These are phyloP conservation scores for Nothopassalora personata DNA, from an alignment of 2,329 filamentous ascomycete species.

Conservation along the genomic window DNA sequence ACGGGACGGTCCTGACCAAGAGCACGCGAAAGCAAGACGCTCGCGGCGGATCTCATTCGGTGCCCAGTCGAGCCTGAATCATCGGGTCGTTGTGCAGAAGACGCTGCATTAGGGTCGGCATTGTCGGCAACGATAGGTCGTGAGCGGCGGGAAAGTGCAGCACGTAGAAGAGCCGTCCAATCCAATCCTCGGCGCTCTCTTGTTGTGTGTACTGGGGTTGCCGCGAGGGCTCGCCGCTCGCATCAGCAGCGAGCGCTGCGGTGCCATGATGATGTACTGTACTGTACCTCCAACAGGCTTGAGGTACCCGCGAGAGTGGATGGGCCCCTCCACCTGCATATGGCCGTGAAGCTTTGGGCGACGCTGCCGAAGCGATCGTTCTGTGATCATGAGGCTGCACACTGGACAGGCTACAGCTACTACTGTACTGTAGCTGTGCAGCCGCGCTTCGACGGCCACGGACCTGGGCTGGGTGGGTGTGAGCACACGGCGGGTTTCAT, in stretches of 20 bases:
- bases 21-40: neutral
- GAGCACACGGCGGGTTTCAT: neutral
- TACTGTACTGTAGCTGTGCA: neutral
- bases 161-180: neutral
- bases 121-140: conserved; percentile 5
- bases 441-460: too few species aligned
- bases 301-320: too few species aligned
- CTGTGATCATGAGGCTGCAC: neutral
- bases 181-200: neutral
- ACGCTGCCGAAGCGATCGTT: conserved; percentile 5
- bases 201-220: neutral
- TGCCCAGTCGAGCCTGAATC: conserved; percentile 19
- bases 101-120: conserved; percentile 9
- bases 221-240: neutral
- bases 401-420: neutral
- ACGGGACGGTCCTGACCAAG: conserved; percentile 7
- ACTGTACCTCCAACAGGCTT: too few species aligned
- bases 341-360: neutral
- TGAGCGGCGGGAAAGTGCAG: conserved; percentile 1
- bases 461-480: neutral
- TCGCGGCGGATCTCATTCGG: conserved; percentile 13
- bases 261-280: neutral
- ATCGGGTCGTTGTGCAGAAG: conserved; percentile 12
- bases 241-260: neutral
- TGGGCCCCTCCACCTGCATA: neutral